phyloP scores from a whole-genome alignment of 2,329 filamentous ascomycete genomes.

The Cladosporium sp. region DNA sequence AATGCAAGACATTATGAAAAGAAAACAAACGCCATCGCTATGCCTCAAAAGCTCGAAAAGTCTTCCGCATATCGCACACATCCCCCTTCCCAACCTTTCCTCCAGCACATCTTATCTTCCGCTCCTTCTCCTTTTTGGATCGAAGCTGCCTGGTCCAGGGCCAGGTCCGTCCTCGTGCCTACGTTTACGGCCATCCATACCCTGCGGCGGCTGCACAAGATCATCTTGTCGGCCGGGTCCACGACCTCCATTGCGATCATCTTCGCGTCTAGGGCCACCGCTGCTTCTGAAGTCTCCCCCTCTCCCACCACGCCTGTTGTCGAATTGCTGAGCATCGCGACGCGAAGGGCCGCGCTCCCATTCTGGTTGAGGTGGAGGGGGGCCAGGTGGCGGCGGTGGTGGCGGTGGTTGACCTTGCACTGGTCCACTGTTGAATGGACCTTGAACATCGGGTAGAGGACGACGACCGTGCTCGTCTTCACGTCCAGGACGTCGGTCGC shows the following conservation, averaged over 20 bases:
- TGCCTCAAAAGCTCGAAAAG: background rate
- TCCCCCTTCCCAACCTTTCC: background rate
- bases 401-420: background rate
- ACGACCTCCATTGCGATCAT: constrained; percentile 18
- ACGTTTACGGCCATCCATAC: constrained; percentile 24
- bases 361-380: constrained; percentile 12
- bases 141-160: background rate
- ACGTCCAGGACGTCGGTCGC: constrained; percentile 12
- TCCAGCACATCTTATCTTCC: constrained; percentile 8
- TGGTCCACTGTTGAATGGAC: constrained; percentile 10
- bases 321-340: background rate
- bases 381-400: constrained; percentile 6
- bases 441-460: constrained; percentile 13
- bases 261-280: constrained; percentile 14
- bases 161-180: constrained; percentile 24
- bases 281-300: constrained; percentile 1
- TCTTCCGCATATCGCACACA: too few species aligned
- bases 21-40: background rate
- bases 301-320: background rate
- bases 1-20: background rate
- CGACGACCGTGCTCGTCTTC: constrained; percentile 20
- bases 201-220: constrained; percentile 10
- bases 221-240: constrained; percentile 19
- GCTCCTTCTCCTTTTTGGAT: constrained; percentile 9
- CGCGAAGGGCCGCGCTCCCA: constrained; percentile 19